Conservation (phyloP, 2,329 filamentous ascomycete genomes). For the Talaromyces sp. region DNA sequence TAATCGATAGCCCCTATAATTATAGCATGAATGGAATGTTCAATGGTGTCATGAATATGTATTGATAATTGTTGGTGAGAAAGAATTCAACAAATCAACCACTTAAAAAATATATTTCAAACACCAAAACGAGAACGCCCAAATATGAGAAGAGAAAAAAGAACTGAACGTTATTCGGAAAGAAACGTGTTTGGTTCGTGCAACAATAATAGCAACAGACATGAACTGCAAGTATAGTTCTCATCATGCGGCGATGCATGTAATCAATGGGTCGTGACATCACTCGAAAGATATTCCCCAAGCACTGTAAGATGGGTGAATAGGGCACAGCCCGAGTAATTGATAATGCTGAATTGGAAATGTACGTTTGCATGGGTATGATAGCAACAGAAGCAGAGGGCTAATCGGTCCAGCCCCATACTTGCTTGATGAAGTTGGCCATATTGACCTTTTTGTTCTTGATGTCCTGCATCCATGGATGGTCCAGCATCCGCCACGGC, state of each 20-base stretch:
- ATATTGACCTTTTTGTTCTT: constrained; percentile 95
- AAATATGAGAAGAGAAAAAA: not conserved
- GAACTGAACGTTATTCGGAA: not conserved
- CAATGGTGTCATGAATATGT: not conserved
- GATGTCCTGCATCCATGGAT: constrained; percentile 99
- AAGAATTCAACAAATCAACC: not conserved
- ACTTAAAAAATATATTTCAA: not conserved
- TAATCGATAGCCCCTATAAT: constrained; percentile 24
- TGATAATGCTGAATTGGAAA: not conserved
- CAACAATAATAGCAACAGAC: not conserved
- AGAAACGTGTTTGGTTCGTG: not conserved
- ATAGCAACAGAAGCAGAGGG: not conserved
- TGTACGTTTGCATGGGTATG: not conserved
- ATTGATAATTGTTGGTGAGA: not conserved
- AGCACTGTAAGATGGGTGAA: no score
- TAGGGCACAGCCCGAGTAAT: not conserved
- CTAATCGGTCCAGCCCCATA: constrained; percentile 94
- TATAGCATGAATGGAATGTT: not conserved
- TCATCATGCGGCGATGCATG: not conserved
- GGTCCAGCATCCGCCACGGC: constrained; percentile 98
- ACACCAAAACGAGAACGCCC: constrained; percentile 12
- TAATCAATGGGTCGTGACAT: not conserved
- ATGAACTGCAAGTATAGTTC: constrained; percentile 1
- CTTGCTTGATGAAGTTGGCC: constrained; percentile 85
- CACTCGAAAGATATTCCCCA: not conserved